Evolutionary conservation across 805 yeast genomes (phyloP).

Genomic region (Alloascoidea hylecoeti): DNA sequence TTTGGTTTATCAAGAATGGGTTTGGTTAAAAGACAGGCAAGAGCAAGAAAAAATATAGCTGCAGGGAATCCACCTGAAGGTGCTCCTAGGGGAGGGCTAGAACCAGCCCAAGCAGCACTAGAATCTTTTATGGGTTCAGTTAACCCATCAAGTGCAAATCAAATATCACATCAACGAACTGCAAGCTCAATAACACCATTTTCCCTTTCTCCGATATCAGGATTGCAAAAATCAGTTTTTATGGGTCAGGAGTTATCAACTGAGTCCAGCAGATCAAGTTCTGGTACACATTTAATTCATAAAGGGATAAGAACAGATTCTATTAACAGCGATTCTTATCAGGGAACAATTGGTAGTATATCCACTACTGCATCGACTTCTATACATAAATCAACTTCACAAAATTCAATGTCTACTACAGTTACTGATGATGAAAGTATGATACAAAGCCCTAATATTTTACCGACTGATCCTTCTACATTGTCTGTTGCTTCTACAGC

Average conservation of each 20-base stretch:
- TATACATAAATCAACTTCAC: constrained; percentile 30
- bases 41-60: constrained; percentile 3
- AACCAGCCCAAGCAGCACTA: neutral
- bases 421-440: constrained; percentile 32
- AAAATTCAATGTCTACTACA: constrained; percentile 32
- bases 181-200: neutral
- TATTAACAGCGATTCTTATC: constrained; percentile 7
- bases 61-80: constrained; percentile 3
- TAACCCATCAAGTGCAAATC: neutral
- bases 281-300: constrained; percentile 4
- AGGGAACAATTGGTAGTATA: constrained; percentile 33
- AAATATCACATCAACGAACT: neutral
- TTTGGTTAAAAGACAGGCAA: constrained; percentile 58
- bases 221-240: neutral
- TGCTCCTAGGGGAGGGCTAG: constrained; percentile 5
- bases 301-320: constrained; percentile 5
- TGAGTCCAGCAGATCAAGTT: too few relatives aligned
- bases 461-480: constrained; percentile 5
- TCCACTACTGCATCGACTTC: constrained; percentile 21
- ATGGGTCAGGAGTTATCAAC: neutral
- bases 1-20: constrained; percentile 92
- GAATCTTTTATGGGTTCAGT: neutral
- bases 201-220: neutral
- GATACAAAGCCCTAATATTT: constrained; percentile 5
- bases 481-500: constrained; percentile 3